Conservation (phyloP, 2,329 filamentous ascomycete genomes). For the Lachnellula cervina region DNA sequence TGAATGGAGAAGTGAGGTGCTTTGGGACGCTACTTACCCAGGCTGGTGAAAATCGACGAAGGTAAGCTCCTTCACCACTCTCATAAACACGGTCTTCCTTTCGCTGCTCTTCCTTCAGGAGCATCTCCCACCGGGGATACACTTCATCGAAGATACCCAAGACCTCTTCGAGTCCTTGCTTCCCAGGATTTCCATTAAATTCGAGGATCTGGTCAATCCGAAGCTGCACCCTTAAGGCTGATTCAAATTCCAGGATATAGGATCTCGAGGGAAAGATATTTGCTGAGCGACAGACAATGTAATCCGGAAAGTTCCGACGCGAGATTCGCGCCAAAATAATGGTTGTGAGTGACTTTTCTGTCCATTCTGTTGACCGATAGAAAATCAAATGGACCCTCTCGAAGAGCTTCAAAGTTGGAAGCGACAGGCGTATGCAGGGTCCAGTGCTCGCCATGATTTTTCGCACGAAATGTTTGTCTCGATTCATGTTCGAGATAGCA, state of each 20-base stretch:
- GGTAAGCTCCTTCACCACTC: conserved; percentile 79
- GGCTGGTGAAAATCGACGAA: conserved; percentile 82
- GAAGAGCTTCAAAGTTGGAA: conserved; percentile 71
- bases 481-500: conserved; percentile 41
- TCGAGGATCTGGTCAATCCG: conserved; percentile 79
- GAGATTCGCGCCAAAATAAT: conserved; percentile 92
- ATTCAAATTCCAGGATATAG: conserved; percentile 82
- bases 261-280: conserved; percentile 80
- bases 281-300: conserved; percentile 81
- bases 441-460: conserved; percentile 77
- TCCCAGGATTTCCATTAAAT: conserved; percentile 64
- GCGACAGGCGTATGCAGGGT: conserved; percentile 75
- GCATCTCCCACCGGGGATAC: conserved; percentile 71
- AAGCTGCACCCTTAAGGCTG: conserved; percentile 75
- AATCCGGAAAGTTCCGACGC: conserved; percentile 79
- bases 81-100: conserved; percentile 77
- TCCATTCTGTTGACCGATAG: conserved; percentile 94
- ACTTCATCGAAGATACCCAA: conserved; percentile 68
- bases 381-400: conserved; percentile 94
- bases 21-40: conserved; percentile 46
- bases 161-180: conserved; percentile 61
- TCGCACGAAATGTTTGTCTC: conserved; percentile 67
- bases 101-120: conserved; percentile 68
- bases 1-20: no score
- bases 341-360: conserved; percentile 90